These are phyloP conservation scores for Hirsutella minnesotensis DNA, from an alignment of 2,329 filamentous ascomycete genomes.

Conservation along the genomic window DNA sequence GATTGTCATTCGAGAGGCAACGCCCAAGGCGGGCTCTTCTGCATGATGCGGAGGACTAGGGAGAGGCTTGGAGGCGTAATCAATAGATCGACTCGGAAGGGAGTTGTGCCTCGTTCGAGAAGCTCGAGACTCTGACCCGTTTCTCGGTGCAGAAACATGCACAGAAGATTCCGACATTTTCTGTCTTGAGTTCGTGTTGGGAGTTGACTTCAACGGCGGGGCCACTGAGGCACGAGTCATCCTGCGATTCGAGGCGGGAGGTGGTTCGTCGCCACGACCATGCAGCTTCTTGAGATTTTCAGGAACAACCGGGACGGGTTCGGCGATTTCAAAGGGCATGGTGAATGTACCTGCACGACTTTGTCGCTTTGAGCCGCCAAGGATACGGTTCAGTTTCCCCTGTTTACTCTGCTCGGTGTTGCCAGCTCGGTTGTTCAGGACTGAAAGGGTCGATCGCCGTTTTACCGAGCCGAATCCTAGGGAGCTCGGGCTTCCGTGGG, in stretches of 20 bases:
- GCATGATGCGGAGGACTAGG: no score
- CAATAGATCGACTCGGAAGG: no score
- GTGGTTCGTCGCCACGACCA: constrained; percentile 20
- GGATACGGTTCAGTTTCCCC: constrained; percentile 3
- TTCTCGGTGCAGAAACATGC: no score
- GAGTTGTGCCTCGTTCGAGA: no score
- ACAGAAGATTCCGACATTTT: not conserved
- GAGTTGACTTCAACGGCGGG: constrained; percentile 24
- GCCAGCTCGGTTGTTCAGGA: not conserved
- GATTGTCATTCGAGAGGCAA: constrained; percentile 4
- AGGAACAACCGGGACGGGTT: constrained; percentile 22
- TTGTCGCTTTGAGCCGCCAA: constrained; percentile 2
- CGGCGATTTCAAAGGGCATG: constrained; percentile 5
- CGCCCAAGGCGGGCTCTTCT: not conserved
- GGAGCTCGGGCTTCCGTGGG: not conserved
- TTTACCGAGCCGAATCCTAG: not conserved
- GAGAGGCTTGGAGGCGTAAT: no score
- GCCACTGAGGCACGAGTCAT: constrained; percentile 27
- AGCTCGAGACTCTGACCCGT: no score
- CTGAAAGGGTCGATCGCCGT: not conserved
- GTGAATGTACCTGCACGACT: constrained; percentile 2
- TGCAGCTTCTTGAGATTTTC: constrained; percentile 21
- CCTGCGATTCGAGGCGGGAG: constrained; percentile 22
- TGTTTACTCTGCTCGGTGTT: not conserved
- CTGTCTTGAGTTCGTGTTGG: not conserved